phyloP scores from a whole-genome alignment of 2,329 filamentous ascomycete genomes.

The Hymenoscyphus repandus region DNA sequence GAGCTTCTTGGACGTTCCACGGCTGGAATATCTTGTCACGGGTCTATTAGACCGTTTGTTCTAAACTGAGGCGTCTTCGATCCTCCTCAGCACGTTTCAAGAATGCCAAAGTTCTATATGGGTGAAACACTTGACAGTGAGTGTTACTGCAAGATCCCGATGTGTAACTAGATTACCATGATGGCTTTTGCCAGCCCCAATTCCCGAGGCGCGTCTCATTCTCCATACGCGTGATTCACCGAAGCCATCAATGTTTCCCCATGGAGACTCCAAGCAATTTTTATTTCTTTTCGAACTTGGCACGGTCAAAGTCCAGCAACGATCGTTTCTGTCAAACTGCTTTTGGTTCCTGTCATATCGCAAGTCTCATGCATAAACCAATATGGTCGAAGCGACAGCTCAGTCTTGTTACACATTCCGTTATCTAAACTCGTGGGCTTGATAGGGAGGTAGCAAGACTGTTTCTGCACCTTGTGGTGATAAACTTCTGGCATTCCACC shows the following conservation, averaged over 20 bases:
- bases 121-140: no score
- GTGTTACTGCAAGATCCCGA: background rate
- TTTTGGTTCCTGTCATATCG: background rate
- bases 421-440: background rate
- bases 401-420: background rate
- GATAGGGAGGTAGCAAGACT: background rate
- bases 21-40: no score
- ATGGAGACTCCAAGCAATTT: background rate
- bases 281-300: conserved; percentile 1
- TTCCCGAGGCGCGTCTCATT: background rate
- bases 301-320: background rate
- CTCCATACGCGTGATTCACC: background rate
- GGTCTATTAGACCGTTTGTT: no score
- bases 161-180: background rate
- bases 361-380: background rate
- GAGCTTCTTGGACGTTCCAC: no score
- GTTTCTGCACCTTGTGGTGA: background rate
- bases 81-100: no score
- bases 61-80: no score
- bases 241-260: background rate
- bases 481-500: background rate
- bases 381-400: background rate
- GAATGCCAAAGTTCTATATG: no score
- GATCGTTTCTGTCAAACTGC: background rate
- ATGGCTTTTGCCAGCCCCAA: background rate